These are phyloP conservation scores for Epichloe amarillans DNA, from an alignment of 2,329 filamentous ascomycete genomes.

Conservation along the genomic window DNA sequence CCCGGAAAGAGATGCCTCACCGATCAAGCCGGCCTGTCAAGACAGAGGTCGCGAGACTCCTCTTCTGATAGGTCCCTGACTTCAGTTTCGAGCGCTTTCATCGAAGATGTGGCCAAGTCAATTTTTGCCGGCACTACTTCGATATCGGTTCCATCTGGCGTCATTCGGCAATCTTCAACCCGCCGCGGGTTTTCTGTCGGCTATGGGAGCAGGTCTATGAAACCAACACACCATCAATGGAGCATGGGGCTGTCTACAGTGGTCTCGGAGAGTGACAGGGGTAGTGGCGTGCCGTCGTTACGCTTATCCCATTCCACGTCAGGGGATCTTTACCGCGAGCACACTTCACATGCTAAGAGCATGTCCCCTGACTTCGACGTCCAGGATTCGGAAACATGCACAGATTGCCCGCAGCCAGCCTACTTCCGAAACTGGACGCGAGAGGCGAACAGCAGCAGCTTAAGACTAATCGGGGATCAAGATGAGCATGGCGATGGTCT, in stretches of 20 bases:
- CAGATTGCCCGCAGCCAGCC: constrained; percentile 35
- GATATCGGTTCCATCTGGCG: constrained; percentile 9
- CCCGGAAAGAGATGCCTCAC: constrained; percentile 32
- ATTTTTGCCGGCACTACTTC: constrained; percentile 18
- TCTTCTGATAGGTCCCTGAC: constrained; percentile 39
- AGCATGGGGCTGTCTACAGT: constrained; percentile 52
- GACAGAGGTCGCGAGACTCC: constrained; percentile 39
- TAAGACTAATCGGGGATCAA: constrained; percentile 38
- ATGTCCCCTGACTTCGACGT: background rate
- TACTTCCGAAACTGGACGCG: constrained; percentile 26
- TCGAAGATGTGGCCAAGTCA: constrained; percentile 29
- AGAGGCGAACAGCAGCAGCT: constrained; percentile 21
- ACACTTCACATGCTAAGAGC: background rate
- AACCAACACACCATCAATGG: constrained; percentile 42
- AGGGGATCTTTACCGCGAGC: constrained; percentile 35
- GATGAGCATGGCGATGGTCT: constrained; percentile 54
- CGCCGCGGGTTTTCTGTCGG: background rate
- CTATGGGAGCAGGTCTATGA: background rate
- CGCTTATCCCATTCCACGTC: constrained; percentile 30
- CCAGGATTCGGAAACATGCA: background rate
- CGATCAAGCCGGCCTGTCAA: constrained; percentile 36
- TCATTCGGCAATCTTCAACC: background rate
- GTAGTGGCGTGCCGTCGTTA: constrained; percentile 35
- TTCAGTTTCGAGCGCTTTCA: constrained; percentile 41
- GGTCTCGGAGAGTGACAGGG: constrained; percentile 45